Conservation (phyloP, 2,329 filamentous ascomycete genomes). For the Xylaria sp. region DNA sequence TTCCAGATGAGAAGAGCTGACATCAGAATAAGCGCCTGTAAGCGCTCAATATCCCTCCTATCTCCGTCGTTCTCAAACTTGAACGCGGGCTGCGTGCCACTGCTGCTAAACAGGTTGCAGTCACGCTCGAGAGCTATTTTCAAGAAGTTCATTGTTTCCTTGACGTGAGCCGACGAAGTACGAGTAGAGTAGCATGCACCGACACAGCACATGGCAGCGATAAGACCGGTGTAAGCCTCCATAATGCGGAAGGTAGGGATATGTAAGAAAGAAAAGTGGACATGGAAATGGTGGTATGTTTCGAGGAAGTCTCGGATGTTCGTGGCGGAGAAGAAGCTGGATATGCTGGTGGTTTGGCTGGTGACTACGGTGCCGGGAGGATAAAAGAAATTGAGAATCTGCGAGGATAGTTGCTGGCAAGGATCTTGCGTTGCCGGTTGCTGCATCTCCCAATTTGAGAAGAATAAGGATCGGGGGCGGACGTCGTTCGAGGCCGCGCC, state of each 20-base stretch:
- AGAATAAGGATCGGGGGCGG: conserved; percentile 46
- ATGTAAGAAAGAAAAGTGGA: conserved; percentile 74
- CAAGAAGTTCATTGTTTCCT: conserved; percentile 68
- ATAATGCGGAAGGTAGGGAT: conserved; percentile 70
- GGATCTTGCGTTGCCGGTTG: conserved; percentile 52
- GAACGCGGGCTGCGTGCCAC: conserved; percentile 40
- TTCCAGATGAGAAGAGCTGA: conserved; percentile 70
- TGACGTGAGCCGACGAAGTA: conserved; percentile 61
- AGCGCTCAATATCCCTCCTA: conserved; percentile 60
- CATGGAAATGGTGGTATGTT: conserved; percentile 72
- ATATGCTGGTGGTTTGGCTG: conserved; percentile 56
- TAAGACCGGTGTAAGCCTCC: conserved; percentile 66
- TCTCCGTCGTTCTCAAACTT: conserved; percentile 44
- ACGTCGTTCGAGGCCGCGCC: conserved; percentile 47
- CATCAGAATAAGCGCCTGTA: conserved; percentile 67
- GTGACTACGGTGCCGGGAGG: conserved; percentile 59
- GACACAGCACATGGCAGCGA: conserved; percentile 71
- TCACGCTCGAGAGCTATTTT: conserved; percentile 62
- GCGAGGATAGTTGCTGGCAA: conserved; percentile 57
- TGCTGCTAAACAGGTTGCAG: conserved; percentile 48
- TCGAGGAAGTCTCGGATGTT: conserved; percentile 73
- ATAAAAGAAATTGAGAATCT: conserved; percentile 60
- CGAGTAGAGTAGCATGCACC: conserved; percentile 75
- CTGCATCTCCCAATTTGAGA: conserved; percentile 54
- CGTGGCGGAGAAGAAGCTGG: conserved; percentile 66